Evolutionary conservation across 805 yeast genomes (phyloP).

Genomic region (Spathaspora arborariae): DNA sequence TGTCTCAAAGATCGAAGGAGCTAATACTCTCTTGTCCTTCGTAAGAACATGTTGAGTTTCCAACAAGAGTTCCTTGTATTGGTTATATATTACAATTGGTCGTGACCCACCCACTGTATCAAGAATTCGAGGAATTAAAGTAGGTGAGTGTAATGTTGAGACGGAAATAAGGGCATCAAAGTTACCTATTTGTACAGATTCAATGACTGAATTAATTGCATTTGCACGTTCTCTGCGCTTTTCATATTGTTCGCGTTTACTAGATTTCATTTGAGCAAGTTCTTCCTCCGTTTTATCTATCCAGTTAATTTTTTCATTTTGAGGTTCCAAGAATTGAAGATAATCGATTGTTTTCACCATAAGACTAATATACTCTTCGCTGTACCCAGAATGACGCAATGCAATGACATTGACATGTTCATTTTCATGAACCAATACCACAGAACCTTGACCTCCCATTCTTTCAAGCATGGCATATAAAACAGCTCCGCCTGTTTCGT

Average conservation of each 20-base stretch:
- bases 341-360: conserved; percentile 71
- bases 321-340: conserved; percentile 81
- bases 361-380: conserved; percentile 46
- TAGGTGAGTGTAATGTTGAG: conserved; percentile 65
- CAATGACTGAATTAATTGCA: conserved; percentile 47
- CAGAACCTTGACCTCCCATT: conserved; percentile 72
- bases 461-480: conserved; percentile 84
- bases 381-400: conserved; percentile 60
- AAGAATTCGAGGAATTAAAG: conserved; percentile 58
- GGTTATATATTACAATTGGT: conserved; percentile 79
- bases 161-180: conserved; percentile 78
- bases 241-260: conserved; percentile 62
- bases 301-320: conserved; percentile 47
- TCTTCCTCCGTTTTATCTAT: conserved; percentile 48
- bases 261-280: conserved; percentile 51
- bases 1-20: conserved; percentile 80
- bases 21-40: conserved; percentile 66
- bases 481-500: conserved; percentile 93
- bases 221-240: conserved; percentile 59
- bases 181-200: conserved; percentile 45
- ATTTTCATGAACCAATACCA: conserved; percentile 81
- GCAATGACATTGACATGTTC: conserved; percentile 85
- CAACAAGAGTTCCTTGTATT: conserved; percentile 74
- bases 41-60: conserved; percentile 68
- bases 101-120: conserved; percentile 78